These are phyloP conservation scores for Citrus medica DNA, from an alignment of 345 rosid species.

Conservation along the genomic window DNA sequence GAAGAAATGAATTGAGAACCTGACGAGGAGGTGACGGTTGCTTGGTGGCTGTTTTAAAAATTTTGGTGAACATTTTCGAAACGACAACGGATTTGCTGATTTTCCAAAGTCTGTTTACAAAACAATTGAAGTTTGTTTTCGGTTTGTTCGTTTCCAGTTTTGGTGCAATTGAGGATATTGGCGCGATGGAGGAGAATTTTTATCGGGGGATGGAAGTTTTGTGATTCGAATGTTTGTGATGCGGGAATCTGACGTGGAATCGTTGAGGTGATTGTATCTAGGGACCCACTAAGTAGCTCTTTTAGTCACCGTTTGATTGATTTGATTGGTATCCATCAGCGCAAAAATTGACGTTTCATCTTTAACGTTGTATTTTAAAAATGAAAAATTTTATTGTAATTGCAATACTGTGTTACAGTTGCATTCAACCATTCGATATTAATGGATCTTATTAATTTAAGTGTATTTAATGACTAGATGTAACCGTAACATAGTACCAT, in stretches of 20 bases:
- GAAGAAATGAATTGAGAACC: conserved; percentile 19
- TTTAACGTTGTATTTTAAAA: not conserved
- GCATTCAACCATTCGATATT: no score
- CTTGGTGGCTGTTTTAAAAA: conserved; percentile 38
- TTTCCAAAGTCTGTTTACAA: not conserved
- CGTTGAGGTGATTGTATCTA: no score
- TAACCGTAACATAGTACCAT: no score
- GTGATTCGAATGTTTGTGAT: not conserved
- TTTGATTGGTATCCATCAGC: not conserved
- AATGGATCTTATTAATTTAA: no score
- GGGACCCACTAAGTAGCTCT: not conserved
- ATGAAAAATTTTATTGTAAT: no score
- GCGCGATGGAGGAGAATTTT: not conserved
- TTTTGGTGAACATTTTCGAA: conserved; percentile 47
- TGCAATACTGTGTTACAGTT: no score
- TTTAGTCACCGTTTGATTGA: not conserved
- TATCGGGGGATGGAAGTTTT: not conserved
- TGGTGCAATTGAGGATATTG: not conserved
- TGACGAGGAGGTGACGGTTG: conserved; percentile 26
- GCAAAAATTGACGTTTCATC: not conserved
- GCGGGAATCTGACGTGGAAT: not conserved
- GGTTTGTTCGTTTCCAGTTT: not conserved
- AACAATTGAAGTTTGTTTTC: not conserved
- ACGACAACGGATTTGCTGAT: conserved; percentile 12
- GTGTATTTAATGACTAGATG: no score